phyloP scores from a whole-genome alignment of 2,329 filamentous ascomycete species.

The Pseudogymnoascus destructans region DNA sequence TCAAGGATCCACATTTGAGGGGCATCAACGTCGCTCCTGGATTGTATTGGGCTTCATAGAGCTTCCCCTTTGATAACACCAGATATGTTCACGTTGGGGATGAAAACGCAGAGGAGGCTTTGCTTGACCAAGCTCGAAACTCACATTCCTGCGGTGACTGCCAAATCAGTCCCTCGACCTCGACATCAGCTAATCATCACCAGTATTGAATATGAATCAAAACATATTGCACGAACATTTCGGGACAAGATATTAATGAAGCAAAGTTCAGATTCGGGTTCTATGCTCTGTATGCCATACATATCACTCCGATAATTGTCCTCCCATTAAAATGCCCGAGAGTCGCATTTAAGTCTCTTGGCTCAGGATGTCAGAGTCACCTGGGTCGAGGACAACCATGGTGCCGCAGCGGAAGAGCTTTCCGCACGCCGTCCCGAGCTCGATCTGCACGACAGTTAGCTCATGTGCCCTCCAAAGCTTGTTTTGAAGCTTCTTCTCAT shows the following conservation, averaged over 20 bases:
- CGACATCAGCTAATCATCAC: not conserved
- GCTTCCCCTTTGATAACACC: not conserved
- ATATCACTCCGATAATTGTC: not conserved
- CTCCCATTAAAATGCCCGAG: not conserved
- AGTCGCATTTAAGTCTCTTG: constrained; percentile 41
- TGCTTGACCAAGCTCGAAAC: not conserved
- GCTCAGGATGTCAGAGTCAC: constrained; percentile 94
- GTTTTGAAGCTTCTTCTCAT: not conserved
- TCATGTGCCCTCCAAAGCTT: not conserved
- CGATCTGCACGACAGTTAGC: constrained; percentile 60
- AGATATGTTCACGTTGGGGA: not conserved
- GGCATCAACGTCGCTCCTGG: not conserved
- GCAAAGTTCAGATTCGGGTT: not conserved
- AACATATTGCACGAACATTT: not conserved
- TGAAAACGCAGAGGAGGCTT: not conserved
- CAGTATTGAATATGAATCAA: not conserved
- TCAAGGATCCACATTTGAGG: not conserved
- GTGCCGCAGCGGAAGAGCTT: constrained; percentile 98
- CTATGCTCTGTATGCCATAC: not conserved
- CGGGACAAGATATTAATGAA: not conserved
- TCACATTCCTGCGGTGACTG: too few relatives aligned
- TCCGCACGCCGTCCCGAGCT: constrained; percentile 94
- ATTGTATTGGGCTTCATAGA: not conserved
- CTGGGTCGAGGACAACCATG: constrained; percentile 93
- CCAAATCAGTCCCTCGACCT: not conserved